phyloP scores from a whole-genome alignment of 2,329 filamentous ascomycete genomes.

The Hymenoscyphus occultus region DNA sequence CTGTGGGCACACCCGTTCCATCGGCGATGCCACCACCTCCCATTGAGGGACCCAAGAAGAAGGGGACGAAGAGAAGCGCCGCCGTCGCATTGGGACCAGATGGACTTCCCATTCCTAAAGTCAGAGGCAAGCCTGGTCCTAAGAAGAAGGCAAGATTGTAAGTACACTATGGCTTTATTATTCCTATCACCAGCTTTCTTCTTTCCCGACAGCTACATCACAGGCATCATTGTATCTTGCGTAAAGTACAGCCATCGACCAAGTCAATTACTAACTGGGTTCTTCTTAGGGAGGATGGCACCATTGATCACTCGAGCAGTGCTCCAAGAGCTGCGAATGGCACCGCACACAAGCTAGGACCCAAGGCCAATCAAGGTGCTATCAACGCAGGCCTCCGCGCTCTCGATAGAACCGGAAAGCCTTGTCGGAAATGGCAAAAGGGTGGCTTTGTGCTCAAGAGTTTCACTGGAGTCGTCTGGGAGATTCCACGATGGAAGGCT shows the following conservation, averaged over 20 bases:
- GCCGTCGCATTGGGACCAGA: slow-evolving; percentile 60
- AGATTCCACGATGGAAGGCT: slow-evolving; percentile 77
- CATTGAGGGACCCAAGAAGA: slow-evolving; percentile 66
- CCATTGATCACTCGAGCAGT: slow-evolving; percentile 53
- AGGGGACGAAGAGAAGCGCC: slow-evolving; percentile 68
- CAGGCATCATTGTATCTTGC: neutral
- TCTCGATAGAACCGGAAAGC: slow-evolving; percentile 86
- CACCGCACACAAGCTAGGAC: slow-evolving; percentile 75
- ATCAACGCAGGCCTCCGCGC: slow-evolving; percentile 96
- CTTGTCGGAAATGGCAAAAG: slow-evolving; percentile 87
- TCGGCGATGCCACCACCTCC: slow-evolving; percentile 56
- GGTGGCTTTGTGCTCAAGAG: slow-evolving; percentile 83
- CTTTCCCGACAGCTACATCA: neutral
- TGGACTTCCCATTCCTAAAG: slow-evolving; percentile 64
- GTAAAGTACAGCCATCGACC: neutral
- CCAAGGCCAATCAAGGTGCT: slow-evolving; percentile 93
- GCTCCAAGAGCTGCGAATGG: slow-evolving; percentile 42
- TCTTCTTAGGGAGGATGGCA: slow-evolving; percentile 56
- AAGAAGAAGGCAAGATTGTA: slow-evolving; percentile 97
- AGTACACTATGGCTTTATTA: slow-evolving; percentile 42
- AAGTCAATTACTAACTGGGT: slow-evolving; percentile 34
- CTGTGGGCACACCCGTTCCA: slow-evolving; percentile 54
- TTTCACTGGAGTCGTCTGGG: slow-evolving; percentile 85
- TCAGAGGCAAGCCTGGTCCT: slow-evolving; percentile 83
- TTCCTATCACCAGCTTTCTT: neutral